phyloP scores from a whole-genome alignment of 331 rosid species.

The Stylosanthes scabra region DNA sequence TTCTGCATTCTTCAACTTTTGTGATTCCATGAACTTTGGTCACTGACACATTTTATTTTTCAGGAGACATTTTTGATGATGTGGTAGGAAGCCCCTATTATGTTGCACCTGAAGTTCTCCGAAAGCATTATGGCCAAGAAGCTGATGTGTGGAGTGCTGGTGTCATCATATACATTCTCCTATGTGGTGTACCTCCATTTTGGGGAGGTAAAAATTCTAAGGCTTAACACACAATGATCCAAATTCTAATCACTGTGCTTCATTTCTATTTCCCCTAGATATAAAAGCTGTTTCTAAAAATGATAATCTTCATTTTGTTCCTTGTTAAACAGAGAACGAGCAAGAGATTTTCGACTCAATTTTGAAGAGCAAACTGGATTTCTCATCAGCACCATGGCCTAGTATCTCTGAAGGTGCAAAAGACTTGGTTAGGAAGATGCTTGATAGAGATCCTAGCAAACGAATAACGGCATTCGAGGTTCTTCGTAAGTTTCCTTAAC shows the following conservation, averaged over 20 bases:
- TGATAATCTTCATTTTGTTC: background rate
- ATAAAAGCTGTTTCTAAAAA: background rate
- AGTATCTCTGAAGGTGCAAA: constrained; percentile 77
- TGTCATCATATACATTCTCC: constrained; percentile 84
- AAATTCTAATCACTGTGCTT: background rate
- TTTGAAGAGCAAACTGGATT: constrained; percentile 69
- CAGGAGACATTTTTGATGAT: constrained; percentile 80
- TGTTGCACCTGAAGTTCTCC: constrained; percentile 91
- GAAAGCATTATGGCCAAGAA: constrained; percentile 76
- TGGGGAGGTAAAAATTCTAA: constrained; percentile 79
- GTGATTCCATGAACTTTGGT: constrained; percentile 12
- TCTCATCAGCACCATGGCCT: constrained; percentile 91
- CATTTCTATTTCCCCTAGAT: background rate
- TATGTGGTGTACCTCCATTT: constrained; percentile 96
- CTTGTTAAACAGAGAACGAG: constrained; percentile 62
- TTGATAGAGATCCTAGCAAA: constrained; percentile 77
- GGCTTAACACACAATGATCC: background rate
- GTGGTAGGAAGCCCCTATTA: constrained; percentile 97
- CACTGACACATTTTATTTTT: constrained; percentile 34
- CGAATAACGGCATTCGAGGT: constrained; percentile 79
- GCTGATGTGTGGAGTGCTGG: constrained; percentile 99
- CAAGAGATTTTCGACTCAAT: constrained; percentile 75
- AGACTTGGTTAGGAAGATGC: constrained; percentile 84
- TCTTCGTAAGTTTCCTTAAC: constrained; percentile 61
- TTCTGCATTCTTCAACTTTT: constrained; percentile 1